Evolutionary conservation across 1,284 basidiomycete genomes (phyloP), one percentile per base, ranked within the genome.

Genomic region (Tilletia walkeri): DNA sequence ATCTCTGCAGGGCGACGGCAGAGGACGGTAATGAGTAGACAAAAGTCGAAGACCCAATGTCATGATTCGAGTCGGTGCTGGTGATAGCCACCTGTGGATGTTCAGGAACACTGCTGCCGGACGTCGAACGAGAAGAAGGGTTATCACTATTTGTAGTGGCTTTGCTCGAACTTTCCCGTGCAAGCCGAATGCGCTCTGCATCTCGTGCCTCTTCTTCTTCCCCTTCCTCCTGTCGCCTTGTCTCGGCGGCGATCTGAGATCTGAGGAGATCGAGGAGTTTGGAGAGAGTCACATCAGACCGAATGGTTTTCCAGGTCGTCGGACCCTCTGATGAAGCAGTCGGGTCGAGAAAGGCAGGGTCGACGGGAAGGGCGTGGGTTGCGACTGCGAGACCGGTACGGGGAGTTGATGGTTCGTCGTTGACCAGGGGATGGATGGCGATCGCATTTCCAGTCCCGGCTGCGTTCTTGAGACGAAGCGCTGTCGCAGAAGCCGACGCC

Each of bases 271-370:
- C 10, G 7, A 56, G 54, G 20, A 56, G n/a, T 24, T 80, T 80
- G 67, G 73, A 70, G 65, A 79, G 76, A 12, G 78, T 79, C n/a
- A 80, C 78, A 65, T 80, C 78, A 56, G 74, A 65, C 39, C 78
- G 77, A 18, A 80, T 73, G 38, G 75, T 63, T 49, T 74, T 75
- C 54, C 54, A 56, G 5, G 2, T 9, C 4, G 9, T 18, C 4
- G 54, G 54, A 4, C 34, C 54, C 34, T n/a, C 10, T 20, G 20
- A 10, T 20, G 54, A 10, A 3, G 20, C 34, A 63, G 10, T 38
- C n/a, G 49, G 49, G 18, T 53, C 49, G 49, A 53, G 49, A 14
- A 38, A 38, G 47, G 38, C 30, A 18, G 48, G 66, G 41, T 56
- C 66, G 6, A 56, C 18, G 12, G 59, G 59, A 30, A 63, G 66